Base-by-base conservation (phyloP, 495 filamentous ascomycete genomes). In the Lepraria neglecta region DNA sequence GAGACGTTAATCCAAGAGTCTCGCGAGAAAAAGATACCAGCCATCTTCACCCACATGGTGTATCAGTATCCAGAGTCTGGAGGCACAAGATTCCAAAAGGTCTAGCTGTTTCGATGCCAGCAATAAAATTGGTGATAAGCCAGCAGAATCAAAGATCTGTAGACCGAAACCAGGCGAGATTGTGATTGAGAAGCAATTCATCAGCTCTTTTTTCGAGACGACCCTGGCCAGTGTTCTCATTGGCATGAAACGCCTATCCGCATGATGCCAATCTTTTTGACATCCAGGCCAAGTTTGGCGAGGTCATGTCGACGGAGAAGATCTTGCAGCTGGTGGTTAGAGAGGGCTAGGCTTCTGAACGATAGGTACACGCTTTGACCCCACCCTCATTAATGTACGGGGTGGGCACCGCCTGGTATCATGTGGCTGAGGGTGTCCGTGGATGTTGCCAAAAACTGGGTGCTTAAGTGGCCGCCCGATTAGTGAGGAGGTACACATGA, bases 251-350 rank as follows among this genome's bases (percentile, higher is more conserved):
- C 27, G 21, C 57, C 0, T 59, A 59, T 19, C 57, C 46, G 27
- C 57, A 59, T 12, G 57, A 59, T 40, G 57, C 57, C 19, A 59
- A 59, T 19, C 45, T 51, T 14, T 51, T 59, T 21, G 57, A 59
- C 17, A 59, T 59, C 14, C 45, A 59, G 33, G 45, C 57, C 0
- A 51, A 59, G 12, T 59, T 59, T 30, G 57, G 57, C 12, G 45
- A 59, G 45, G 57, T 59, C 6, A 19, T 59, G 2, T 40, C 44
- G 7, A 50, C 47, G 11, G 57, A 59, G 21, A 28, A 59, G n/a
- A 28, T 59, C 12, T 50, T 31, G 46, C 2, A 59, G 57, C 33
- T 38, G 21, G 40, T 51, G 30, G 46, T 27, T 3, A 14, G 46
- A 5, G 21, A 48, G 28, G 46, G 21, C 10, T 48, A 27, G 6